Evolutionary conservation across 2,329 filamentous ascomycete genomes (phyloP).

Genomic region (Byssothecium circinans): DNA sequence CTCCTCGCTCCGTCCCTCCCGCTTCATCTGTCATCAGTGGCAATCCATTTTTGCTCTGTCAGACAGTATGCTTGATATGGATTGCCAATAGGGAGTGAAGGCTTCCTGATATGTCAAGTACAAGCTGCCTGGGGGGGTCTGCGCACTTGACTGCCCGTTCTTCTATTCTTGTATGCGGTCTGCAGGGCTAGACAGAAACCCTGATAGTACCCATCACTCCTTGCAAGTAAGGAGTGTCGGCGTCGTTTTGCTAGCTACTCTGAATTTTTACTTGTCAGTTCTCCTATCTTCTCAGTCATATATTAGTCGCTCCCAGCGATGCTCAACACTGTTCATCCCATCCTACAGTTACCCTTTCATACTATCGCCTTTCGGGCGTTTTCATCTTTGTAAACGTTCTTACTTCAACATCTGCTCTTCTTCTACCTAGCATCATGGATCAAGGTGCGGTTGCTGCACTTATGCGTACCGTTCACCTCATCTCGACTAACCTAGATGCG

Average conservation of each 20-base stretch:
- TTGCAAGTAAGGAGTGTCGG: neutral
- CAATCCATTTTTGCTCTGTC: neutral
- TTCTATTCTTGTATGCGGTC: neutral
- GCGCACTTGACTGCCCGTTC: neutral
- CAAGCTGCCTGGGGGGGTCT: neutral
- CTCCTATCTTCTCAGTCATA: too few species aligned
- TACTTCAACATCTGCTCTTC: neutral
- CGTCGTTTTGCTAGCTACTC: neutral
- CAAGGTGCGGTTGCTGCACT: constrained; percentile 14
- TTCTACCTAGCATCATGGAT: constrained; percentile 15
- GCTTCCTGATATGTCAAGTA: neutral
- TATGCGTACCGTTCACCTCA: constrained; percentile 33
- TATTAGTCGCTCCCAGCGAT: neutral
- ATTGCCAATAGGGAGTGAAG: neutral
- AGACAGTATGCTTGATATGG: neutral
- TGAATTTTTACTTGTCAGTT: too few species aligned
- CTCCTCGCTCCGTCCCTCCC: neutral
- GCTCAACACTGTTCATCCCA: neutral
- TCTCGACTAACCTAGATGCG: constrained; percentile 36
- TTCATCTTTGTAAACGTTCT: neutral
- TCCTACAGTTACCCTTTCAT: neutral
- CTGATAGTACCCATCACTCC: neutral
- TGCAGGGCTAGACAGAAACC: neutral
- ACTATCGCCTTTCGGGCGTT: neutral
- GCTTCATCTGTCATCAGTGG: neutral